Base-by-base conservation (phyloP, 345 rosid genomes). In the Rhizophora mangle region DNA sequence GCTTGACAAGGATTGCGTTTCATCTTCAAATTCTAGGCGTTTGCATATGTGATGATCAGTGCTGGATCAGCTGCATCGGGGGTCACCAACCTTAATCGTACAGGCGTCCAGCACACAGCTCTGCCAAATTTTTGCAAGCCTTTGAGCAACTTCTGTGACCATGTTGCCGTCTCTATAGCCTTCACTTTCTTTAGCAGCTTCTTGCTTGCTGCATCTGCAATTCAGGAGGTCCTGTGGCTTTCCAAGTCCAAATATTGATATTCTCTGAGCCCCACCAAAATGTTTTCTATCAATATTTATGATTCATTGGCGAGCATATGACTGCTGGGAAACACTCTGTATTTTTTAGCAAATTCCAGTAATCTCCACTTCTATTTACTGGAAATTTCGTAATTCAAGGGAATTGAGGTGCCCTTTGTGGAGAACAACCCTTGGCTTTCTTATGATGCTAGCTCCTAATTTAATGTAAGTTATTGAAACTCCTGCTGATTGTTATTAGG, bases 91-190 rank as follows among this genome's bases (percentile, higher is more conserved):
- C 85, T 91, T 81, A 93, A 93, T 73, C 86, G 84, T 36, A 87
- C 88, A 1, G 97, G 98, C 46, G 83, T 93, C 71, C 78, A 74
- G 32, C 96, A 88, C 58, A 80, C 94, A 4, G 81, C 88, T 39
- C 83, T 91, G 8, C 96, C 98, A 0, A 85, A 89, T 78, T 93
- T 93, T 78, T 93, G 98, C 89, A 91, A 83, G 83, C 79, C 89
- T 0, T 72, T 93, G 46, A 76, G 71, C 65, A 80, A 72, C 76
- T 91, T 94, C 81, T 94, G 97, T 52, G 83, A 89, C 65, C 96
- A 88, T 32, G 85, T 88, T 18, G 80, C 90, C 0, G 76, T 88
- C 72, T 89, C 97, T 5, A 79, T 94, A 39, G 86, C 83, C 68
- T 83, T 91, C 79, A 74, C 90, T 46, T 88, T 94, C 88, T 69